Conservation (phyloP, 2,329 filamentous ascomycete genomes). For the Neonectria neomacrospora region DNA sequence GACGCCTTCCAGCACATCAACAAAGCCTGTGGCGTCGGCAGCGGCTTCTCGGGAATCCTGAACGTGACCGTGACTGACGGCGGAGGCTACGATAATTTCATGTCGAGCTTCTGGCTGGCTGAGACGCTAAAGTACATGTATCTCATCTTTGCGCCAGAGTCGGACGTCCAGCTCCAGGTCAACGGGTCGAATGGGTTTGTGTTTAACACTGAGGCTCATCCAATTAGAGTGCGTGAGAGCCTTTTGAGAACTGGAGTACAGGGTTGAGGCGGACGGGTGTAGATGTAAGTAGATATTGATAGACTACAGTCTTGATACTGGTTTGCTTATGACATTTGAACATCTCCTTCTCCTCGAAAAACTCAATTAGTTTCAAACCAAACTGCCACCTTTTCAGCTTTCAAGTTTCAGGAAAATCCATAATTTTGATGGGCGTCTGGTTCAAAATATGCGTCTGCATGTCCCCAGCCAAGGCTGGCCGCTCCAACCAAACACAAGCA, state of each 20-base stretch:
- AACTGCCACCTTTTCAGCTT: too few species aligned
- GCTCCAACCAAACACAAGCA: neutral
- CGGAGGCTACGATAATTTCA: conserved; percentile 72
- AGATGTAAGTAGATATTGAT: neutral
- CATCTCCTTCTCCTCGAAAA: too few species aligned
- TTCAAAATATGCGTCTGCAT: neutral
- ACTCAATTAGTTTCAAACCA: too few species aligned
- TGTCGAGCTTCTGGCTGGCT: conserved; percentile 90
- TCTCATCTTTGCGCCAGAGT: conserved; percentile 74
- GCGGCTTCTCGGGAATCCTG: conserved; percentile 72
- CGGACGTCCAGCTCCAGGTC: conserved; percentile 60
- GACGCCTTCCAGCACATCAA: conserved; percentile 78
- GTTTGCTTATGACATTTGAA: too few species aligned
- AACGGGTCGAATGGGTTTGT: conserved; percentile 59
- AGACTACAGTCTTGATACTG: neutral
- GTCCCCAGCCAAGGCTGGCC: neutral
- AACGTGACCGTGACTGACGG: conserved; percentile 69
- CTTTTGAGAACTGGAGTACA: neutral
- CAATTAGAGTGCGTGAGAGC: conserved; percentile 45
- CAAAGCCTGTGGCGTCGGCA: conserved; percentile 68
- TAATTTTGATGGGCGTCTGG: neutral
- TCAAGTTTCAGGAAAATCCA: neutral
- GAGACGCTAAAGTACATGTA: conserved; percentile 89
- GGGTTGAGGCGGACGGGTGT: neutral
- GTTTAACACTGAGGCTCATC: conserved; percentile 63